These are phyloP conservation scores for Trichoderma sp. DNA, from an alignment of 2,329 filamentous ascomycete genomes.

Conservation along the genomic window DNA sequence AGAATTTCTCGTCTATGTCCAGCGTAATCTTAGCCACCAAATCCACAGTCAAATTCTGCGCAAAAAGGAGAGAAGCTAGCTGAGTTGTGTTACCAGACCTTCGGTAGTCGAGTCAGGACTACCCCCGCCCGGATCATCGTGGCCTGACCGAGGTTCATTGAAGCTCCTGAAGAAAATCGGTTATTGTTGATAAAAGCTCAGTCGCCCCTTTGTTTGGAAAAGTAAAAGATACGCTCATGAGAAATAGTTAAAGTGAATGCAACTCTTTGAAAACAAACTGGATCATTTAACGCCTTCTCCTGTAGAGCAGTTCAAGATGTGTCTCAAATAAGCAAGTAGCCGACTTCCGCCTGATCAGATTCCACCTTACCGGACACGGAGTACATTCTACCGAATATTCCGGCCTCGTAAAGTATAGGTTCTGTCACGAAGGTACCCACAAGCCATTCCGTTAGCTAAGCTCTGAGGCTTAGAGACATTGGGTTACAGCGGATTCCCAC, in stretches of 20 bases:
- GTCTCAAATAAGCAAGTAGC: not conserved
- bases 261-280: not conserved
- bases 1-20: not conserved
- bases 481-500: not conserved
- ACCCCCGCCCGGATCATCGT: not conserved
- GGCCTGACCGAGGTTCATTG: not conserved
- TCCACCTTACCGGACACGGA: not conserved
- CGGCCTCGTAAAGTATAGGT: not conserved
- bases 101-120: not conserved
- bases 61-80: not conserved
- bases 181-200: not conserved
- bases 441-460: not conserved
- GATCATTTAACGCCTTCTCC: not conserved
- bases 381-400: not conserved
- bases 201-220: not conserved
- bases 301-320: not conserved
- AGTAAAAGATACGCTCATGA: no score
- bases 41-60: not conserved
- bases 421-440: not conserved
- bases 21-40: not conserved
- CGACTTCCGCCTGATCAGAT: not conserved
- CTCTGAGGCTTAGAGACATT: not conserved
- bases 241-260: not conserved
- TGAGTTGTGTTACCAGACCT: not conserved
- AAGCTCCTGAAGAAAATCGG: not conserved